Evolutionary conservation across 2,329 filamentous ascomycete species (phyloP).

Genomic region (Fusarium metavorans): DNA sequence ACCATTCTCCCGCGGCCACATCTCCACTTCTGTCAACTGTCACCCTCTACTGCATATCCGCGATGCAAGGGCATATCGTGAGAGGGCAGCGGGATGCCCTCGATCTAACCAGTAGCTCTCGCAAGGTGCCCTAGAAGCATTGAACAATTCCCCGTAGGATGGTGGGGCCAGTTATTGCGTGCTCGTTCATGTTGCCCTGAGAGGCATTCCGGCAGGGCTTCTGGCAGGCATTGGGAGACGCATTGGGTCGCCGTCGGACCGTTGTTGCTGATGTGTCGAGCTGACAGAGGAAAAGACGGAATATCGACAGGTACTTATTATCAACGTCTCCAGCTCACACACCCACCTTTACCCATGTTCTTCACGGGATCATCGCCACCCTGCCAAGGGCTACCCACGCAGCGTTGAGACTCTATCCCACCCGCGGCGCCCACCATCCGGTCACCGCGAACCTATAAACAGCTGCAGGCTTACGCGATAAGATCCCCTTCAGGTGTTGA

Average conservation of each 20-base stretch:
- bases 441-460: conserved; percentile 33
- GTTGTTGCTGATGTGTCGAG: conserved; percentile 12
- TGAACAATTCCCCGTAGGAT: conserved; percentile 38
- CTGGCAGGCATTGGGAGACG: conserved; percentile 10
- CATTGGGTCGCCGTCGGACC: conserved; percentile 15
- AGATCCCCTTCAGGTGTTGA: conserved; percentile 28
- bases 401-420: conserved; percentile 19
- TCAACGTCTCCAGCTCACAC: conserved; percentile 16
- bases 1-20: conserved; percentile 11
- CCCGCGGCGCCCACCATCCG: conserved; percentile 21
- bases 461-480: conserved; percentile 35
- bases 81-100: conserved; percentile 26
- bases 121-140: conserved; percentile 21
- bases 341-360: background rate
- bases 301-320: conserved; percentile 29
- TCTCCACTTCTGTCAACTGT: conserved; percentile 12
- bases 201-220: conserved; percentile 19
- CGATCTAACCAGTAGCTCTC: conserved; percentile 20
- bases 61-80: conserved; percentile 19
- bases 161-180: conserved; percentile 38
- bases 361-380: conserved; percentile 20
- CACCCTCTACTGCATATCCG: conserved; percentile 14
- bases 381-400: conserved; percentile 17
- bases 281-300: conserved; percentile 9
- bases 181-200: conserved; percentile 26